Evolutionary conservation across 1,284 basidiomycete species (phyloP).

Genomic region (Phaffia rhodozyma): DNA sequence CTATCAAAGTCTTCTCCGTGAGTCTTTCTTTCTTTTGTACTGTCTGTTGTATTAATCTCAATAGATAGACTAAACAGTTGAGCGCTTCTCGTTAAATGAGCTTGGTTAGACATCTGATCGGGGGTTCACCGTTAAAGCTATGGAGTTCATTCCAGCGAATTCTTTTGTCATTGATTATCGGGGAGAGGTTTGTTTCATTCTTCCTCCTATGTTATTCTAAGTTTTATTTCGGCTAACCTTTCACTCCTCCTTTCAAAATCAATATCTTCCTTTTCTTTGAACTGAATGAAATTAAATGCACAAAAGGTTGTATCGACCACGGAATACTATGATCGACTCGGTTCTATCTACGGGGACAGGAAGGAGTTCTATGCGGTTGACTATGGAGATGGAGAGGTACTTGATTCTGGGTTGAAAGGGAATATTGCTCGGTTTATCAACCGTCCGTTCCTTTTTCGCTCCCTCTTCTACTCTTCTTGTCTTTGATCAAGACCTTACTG

Average conservation of each 20-base stretch:
- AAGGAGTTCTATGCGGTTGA: not conserved
- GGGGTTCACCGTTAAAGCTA: conserved; percentile 38
- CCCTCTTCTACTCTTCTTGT: not conserved
- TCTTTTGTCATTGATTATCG: conserved; percentile 40
- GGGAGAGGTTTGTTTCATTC: conserved; percentile 32
- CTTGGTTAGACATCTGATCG: conserved; percentile 33
- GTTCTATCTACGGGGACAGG: conserved; percentile 36
- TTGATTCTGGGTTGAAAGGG: conserved; percentile 38
- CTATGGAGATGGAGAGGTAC: conserved; percentile 38
- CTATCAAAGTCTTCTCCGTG: conserved; percentile 31
- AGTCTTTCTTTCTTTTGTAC: conserved; percentile 14
- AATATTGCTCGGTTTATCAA: conserved; percentile 41
- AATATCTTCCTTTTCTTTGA: conserved; percentile 21
- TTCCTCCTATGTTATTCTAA: not conserved
- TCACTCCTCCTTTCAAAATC: not conserved
- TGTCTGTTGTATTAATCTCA: not conserved
- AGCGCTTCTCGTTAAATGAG: not conserved
- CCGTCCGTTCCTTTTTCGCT: conserved; percentile 21
- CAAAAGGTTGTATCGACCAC: conserved; percentile 5
- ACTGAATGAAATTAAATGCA: conserved; percentile 29
- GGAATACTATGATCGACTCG: conserved; percentile 29
- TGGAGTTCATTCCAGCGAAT: conserved; percentile 34
- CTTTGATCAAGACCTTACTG: not conserved
- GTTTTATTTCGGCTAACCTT: not conserved
- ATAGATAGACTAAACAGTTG: not conserved